Conservation (phyloP, 768 basidiomycete species). For the Lentinula edodes region DNA sequence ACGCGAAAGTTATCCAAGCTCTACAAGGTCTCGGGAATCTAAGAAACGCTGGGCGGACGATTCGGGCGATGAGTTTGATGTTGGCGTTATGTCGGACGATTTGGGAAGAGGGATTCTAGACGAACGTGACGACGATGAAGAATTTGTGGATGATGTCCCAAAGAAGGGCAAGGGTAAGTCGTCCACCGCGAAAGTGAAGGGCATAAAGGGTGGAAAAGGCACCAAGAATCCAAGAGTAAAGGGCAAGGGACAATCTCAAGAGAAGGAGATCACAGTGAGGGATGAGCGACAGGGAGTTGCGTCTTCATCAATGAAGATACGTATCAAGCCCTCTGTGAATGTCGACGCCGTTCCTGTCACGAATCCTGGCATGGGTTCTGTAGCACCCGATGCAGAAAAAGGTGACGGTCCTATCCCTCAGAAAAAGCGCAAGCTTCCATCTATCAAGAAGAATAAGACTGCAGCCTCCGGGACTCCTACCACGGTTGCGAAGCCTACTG, state of each 20-base stretch:
- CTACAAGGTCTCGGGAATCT: not conserved
- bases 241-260: conserved; percentile 23
- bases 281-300: conserved; percentile 32
- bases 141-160: conserved; percentile 19
- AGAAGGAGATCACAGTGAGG: conserved; percentile 31
- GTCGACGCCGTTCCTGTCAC: not conserved
- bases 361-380: not conserved
- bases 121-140: conserved; percentile 22
- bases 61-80: conserved; percentile 8
- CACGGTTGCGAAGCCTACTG: conserved; percentile 22
- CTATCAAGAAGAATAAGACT: conserved; percentile 66
- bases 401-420: conserved; percentile 20
- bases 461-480: conserved; percentile 17
- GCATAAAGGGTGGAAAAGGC: conserved; percentile 19
- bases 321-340: not conserved
- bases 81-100: conserved; percentile 7
- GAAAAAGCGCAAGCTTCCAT: conserved; percentile 55
- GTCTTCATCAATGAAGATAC: not conserved
- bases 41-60: conserved; percentile 11
- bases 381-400: conserved; percentile 5
- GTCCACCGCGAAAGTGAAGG: conserved; percentile 18
- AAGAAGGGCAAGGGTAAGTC: conserved; percentile 11
- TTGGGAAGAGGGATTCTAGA: conserved; percentile 19
- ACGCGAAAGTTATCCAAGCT: not conserved
- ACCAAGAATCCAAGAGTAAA: conserved; percentile 17